Base-by-base conservation (phyloP, 805 yeast genomes). In the Cyberlindnera xishuangbannaensis region DNA sequence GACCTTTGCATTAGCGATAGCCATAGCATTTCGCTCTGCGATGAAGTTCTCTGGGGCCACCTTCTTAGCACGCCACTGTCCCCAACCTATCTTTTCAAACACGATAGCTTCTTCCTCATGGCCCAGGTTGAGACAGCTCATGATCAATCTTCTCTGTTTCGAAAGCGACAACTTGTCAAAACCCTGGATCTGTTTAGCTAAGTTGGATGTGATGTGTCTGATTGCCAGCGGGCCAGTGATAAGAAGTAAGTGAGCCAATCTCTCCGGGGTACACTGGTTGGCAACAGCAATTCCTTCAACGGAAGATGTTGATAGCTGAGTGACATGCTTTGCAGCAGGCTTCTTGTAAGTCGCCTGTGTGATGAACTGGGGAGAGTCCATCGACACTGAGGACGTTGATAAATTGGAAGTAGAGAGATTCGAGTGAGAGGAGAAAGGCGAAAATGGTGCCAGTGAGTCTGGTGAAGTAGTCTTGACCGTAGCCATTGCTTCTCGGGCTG, bases 1-100 rank as follows among this genome's bases (percentile, higher is more conserved):
- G 26, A 72, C 69, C 33, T 61, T 61, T 17, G 62, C 55, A 34
- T 61, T 62, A 6, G 59, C 53, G 10, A 54, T 47, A 36, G 49
- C 69, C 55, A 57, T 66, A 48, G 49, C 49, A 55, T 57, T 71
- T 64, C 68, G 53, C 58, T 69, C 48, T 50, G 45, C 45, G n/a
- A 41, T 42, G 36, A 65, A 65, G 15, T 52, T 36, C 31, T 55
- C 55, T 8, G 58, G 38, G n/a, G 58, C 55, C 14, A 61, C 74
- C 30, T 64, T 61, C 47, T 77, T 70, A 3, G 88, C 94, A 16
- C 83, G 83, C 97, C 97, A 88, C 56, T 88, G 94, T 39, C 97
- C 97, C 97, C 97, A 88, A 15, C 97, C 96, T 20, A 88, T 86
- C 61, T 88, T 88, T 51, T 86, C 95, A 61, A 88, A 88, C 12